Base-by-base conservation (phyloP, 2,329 filamentous ascomycete genomes). In the Curvularia sp. region DNA sequence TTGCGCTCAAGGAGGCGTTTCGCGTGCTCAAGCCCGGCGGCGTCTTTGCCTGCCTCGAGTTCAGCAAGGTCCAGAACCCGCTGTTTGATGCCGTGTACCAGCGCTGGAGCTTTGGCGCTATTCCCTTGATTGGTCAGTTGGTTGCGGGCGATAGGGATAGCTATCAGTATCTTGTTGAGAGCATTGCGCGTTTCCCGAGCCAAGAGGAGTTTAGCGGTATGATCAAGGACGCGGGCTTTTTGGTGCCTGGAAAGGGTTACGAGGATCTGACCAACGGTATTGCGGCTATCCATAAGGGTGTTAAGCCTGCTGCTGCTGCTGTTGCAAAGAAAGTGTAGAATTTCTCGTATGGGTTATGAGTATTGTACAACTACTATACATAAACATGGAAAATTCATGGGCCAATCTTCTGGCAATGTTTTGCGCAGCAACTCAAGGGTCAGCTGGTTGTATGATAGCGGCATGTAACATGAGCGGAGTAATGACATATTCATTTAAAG, bases 111-210 rank as follows among this genome's bases (percentile, higher is more conserved):
- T 99, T 99, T 77, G 85, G 88, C 59, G 93, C 92, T 12, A 99
- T 99, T 65, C 95, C 95, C 0, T 78, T 99, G 67, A 97, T 99
- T 72, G 96, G 95, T 2, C 94, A 99, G 80, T 75, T 99, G 60
- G 93, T 99, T 15, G 94, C 95, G 1, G 92, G 92, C 6, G 96
- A 99, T 76, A 84, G 94, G 55, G 94, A 96, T 73, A 97, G 92
- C 76, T 99, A 99, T 78, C 95, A 99, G 82, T 99, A 99, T 79
- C 83, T 99, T 9, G 95, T 99, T 9, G 95, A 99, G 83, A 97
- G 93, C 78, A 99, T 99, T 77, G 93, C 97, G 79, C 83, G 86
- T 47, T 98, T 98, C 75, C 96, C 95, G 0, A 89, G 82, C 66
- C 96, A 99, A 81, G 84, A 87, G 51, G 87, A 92, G 66, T 99